Base-by-base conservation (phyloP, 805 yeast genomes). In the Lipomyces yamadae region DNA sequence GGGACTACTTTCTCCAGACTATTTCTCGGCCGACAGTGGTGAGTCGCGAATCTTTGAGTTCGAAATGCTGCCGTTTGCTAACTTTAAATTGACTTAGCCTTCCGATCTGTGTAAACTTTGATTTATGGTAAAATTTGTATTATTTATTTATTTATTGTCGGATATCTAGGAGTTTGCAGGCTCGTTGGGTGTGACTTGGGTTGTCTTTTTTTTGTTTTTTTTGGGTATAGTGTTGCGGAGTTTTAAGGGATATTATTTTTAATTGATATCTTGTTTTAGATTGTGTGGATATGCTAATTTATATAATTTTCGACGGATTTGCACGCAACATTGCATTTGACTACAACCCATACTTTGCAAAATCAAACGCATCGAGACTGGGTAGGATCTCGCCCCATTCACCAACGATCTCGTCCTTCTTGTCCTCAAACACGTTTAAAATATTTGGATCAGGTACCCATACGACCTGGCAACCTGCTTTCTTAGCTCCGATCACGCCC, bases 371-470 rank as follows among this genome's bases (percentile, higher is more conserved):
- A 53, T 74, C 81, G 60, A 91, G 78, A 6, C 86, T 80, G 2
- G 73, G 72, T 58, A 90, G 73, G 8, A 88, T 76, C 71, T 85
- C 87, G 42, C 93, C 96, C 60, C 82, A 79, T 58, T 79, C 82
- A 2, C 85, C 87, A 62, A 91, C 76, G 8, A 76, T 68, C 33
- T 73, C 74, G 4, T 79, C 79, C 70, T 86, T 84, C 55, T 83
- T 82, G 7, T 86, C 85, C 15, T 78, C 75, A 70, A 90, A 77
- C 6, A 85, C 83, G 24, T 81, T 79, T 42, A 84, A 74, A 0
- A 96, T 96, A 65, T 90, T 85, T 33, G 83, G 82, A 77, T 94
- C 94, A 8, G 99, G 98, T 13, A 93, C 89, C 99, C 98, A 95
- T 58, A 94, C 84, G n/a, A 94, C 97, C 63, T 82, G 83, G 13